A percentile compares a stretch with the other conserved stretches of the same genome.
Evolutionary conservation across 1,284 basidiomycete species (phyloP).

Genomic region (Sphagnurus paluster): DNA sequence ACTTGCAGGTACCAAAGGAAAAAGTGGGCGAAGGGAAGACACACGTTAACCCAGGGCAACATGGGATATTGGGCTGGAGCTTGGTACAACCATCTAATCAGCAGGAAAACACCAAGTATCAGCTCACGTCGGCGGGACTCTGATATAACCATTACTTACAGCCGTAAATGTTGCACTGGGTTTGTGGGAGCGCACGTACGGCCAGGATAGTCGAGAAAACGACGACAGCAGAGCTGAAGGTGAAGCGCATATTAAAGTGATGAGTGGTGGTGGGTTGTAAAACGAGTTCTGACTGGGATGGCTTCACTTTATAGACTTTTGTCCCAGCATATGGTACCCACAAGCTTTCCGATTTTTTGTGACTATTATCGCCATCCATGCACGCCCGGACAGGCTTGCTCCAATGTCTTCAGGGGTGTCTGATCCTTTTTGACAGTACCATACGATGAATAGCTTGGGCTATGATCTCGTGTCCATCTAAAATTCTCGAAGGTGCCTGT

Average conservation of each 20-base stretch:
- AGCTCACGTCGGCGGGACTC: background rate
- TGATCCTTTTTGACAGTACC: too few species aligned
- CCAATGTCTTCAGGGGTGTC: too few species aligned
- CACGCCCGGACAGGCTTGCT: too few species aligned
- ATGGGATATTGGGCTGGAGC: slow-evolving; percentile 6
- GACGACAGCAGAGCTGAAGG: background rate
- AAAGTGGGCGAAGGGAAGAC: background rate
- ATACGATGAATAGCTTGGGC: too few species aligned
- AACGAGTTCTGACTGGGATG: background rate
- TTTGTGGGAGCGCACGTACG: slow-evolving; percentile 1
- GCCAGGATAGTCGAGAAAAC: background rate
- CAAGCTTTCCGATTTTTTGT: too few species aligned
- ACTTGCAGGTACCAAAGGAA: slow-evolving; percentile 4
- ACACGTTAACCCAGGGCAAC: slow-evolving; percentile 4
- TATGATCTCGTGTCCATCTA: too few species aligned
- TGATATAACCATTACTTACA: slow-evolving; percentile 2
- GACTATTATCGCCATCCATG: too few species aligned
- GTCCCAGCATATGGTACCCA: too few species aligned
- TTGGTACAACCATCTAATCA: slow-evolving; percentile 7
- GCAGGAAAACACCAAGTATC: background rate
- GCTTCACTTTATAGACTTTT: background rate
- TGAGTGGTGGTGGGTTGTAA: background rate
- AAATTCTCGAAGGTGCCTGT: too few species aligned
- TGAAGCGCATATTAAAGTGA: slow-evolving; percentile 2
- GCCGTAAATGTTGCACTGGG: background rate